Base-by-base conservation (phyloP, 352 stramenopile species). In the Thalassiosira tumida region DNA sequence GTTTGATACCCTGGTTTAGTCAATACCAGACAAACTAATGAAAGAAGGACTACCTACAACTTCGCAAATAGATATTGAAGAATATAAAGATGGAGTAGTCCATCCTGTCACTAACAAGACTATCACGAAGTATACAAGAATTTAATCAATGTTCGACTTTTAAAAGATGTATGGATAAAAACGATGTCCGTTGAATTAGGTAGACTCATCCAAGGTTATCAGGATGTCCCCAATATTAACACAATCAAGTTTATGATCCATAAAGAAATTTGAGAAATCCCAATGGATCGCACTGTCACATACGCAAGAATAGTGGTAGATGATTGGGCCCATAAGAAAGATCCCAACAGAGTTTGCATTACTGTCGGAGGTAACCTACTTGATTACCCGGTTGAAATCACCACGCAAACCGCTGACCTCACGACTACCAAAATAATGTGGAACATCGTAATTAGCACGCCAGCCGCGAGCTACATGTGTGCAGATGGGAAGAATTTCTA, bases 401-500 rank as follows among this genome's bases (percentile, higher is more conserved):
- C 74, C n/a, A 95, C 91, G 1, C 40, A 76, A 21, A 92, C 67
- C 35, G 70, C 84, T 1, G 85, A 88, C 29, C 26, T 93, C 0
- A 79, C 75, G 5, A 89, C 84, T 2, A 47, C 77, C 33, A 93
- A 93, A 80, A 62, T 84, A 31, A 24, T 86, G 3, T 67, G 83
- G 50, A 94, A 92, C 43, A 88, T 65, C 43, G 72, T 88, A 5
- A 17, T 94, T 1, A 75, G 29, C 59, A 93, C 88, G 1, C 2
- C 37, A 50, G 24, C 24, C 3, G 62, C 88, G 0, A 85, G 82
- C 29, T 91, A 85, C 47, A 78, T 87, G 62, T 75, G n/a, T 29
- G 38, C 87, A 40, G 59, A 93, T 43, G 64, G 91, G 17, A 91
- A 91, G 50, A 77, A 88, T 76, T 94, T 92, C 65, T 94, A 93